Conservation (phyloP, 202 grass and related monocot genomes). For the Carex sylvatica region DNA sequence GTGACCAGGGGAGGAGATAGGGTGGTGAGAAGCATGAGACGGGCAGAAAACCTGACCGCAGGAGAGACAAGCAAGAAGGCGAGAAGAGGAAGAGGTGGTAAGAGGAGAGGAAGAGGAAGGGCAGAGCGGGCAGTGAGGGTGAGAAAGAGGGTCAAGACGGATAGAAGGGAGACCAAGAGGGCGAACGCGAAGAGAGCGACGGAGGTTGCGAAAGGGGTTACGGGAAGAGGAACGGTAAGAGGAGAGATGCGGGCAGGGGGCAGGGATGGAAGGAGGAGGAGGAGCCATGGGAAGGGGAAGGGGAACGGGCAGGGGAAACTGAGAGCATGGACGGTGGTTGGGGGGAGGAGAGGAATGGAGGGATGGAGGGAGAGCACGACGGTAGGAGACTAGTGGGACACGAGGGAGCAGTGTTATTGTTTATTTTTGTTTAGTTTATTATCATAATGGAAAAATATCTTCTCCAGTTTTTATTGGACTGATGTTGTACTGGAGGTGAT, state of each 20-base stretch:
- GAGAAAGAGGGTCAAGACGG: constrained; percentile 52
- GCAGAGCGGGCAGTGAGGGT: constrained; percentile 52
- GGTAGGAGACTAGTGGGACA: neutral
- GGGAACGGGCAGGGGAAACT: neutral
- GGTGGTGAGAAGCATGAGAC: constrained; percentile 49
- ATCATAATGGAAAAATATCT: neutral
- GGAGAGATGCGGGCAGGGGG: constrained; percentile 69
- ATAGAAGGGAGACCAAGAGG: constrained; percentile 77
- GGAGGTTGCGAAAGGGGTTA: constrained; percentile 48
- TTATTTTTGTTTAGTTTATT: neutral
- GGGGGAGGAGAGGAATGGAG: neutral
- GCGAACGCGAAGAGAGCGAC: constrained; percentile 63
- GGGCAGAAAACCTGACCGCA: constrained; percentile 73
- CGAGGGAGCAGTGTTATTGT: neutral
- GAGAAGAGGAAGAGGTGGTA: neutral
- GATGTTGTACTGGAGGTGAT: neutral
- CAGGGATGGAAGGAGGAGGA: constrained; percentile 45
- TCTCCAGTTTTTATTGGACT: neutral
- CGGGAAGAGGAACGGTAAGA: constrained; percentile 42
- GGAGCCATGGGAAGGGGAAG: neutral
- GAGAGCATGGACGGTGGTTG: neutral
- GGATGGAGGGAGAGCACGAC: neutral
- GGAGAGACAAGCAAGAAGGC: constrained; percentile 78
- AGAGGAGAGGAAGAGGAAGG: neutral
- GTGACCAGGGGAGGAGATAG: constrained; percentile 45